Conservation (phyloP, 257 asterid species). For the Anisodus tanguticus region DNA sequence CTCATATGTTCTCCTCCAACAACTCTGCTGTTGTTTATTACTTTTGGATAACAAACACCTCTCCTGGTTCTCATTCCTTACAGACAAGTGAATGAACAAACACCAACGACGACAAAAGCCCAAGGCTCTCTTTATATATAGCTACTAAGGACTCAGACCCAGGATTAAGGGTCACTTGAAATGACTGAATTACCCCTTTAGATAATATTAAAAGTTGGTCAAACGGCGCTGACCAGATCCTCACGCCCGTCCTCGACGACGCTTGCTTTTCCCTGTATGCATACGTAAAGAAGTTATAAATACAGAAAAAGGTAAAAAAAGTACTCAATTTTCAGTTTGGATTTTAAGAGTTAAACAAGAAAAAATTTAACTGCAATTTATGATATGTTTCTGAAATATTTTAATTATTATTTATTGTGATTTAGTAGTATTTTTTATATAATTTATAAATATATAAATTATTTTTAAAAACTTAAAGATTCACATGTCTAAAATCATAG, state of each 20-base stretch:
- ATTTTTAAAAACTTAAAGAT: too few species aligned
- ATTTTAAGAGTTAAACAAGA: too few species aligned
- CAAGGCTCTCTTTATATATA: not conserved
- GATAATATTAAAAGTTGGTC: slow-evolving; percentile 48
- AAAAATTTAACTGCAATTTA: too few species aligned
- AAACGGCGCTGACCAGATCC: slow-evolving; percentile 71
- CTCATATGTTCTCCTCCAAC: slow-evolving; percentile 33
- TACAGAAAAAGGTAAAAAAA: not conserved
- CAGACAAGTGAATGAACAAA: not conserved
- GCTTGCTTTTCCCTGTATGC: not conserved
- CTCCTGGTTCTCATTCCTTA: slow-evolving; percentile 60
- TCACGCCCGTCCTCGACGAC: slow-evolving; percentile 44
- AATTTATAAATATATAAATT: too few species aligned
- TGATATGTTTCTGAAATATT: too few species aligned
- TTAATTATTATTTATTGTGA: too few species aligned
- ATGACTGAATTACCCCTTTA: slow-evolving; percentile 44
- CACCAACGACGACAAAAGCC: not conserved
- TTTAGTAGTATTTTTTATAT: too few species aligned
- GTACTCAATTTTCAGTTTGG: not conserved
- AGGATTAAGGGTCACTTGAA: slow-evolving; percentile 9
- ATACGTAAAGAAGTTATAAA: not conserved
- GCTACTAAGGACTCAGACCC: not conserved
- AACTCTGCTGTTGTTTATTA: slow-evolving; percentile 17
- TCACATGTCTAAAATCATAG: too few species aligned
- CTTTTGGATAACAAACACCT: slow-evolving; percentile 56